Conservation (phyloP, 1,284 basidiomycete species). For the Fistulinella staudtii region DNA sequence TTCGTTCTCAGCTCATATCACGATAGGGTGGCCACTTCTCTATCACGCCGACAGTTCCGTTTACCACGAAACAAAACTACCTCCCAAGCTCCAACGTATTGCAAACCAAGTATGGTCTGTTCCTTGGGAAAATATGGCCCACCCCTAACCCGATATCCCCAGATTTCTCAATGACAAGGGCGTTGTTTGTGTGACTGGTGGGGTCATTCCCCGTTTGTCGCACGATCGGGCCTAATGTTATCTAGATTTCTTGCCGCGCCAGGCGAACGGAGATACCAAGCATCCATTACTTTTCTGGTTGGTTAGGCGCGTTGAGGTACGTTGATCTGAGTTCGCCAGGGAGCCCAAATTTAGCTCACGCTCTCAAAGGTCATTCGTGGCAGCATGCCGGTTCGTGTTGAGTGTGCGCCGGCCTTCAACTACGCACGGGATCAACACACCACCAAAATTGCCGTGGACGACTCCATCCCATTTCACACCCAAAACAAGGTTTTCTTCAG, state of each 20-base stretch:
- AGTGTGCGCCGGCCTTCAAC: constrained; percentile 92
- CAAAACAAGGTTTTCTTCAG: constrained; percentile 70
- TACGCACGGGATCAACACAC: constrained; percentile 77
- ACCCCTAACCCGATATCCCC: neutral
- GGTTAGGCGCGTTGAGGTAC: constrained; percentile 76
- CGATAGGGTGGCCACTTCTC: constrained; percentile 86
- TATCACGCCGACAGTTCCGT: constrained; percentile 66
- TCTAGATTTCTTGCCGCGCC: constrained; percentile 75
- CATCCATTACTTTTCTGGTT: constrained; percentile 82
- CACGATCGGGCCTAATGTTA: constrained; percentile 1
- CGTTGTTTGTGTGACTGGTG: constrained; percentile 76
- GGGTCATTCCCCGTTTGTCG: neutral
- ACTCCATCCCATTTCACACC: constrained; percentile 22
- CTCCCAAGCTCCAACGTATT: constrained; percentile 84
- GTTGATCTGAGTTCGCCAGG: neutral
- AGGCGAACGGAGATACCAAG: constrained; percentile 41
- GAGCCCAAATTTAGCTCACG: neutral
- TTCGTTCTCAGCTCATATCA: constrained; percentile 5
- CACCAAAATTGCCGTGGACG: constrained; percentile 54
- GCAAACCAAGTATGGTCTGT: constrained; percentile 63
- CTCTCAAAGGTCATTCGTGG: constrained; percentile 69
- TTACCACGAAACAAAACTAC: constrained; percentile 81
- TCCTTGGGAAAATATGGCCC: neutral
- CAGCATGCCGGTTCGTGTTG: constrained; percentile 67
- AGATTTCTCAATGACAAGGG: constrained; percentile 79